Evolutionary conservation across 306 rosid genomes (phyloP).

Genomic region (Gillenia trifoliata): DNA sequence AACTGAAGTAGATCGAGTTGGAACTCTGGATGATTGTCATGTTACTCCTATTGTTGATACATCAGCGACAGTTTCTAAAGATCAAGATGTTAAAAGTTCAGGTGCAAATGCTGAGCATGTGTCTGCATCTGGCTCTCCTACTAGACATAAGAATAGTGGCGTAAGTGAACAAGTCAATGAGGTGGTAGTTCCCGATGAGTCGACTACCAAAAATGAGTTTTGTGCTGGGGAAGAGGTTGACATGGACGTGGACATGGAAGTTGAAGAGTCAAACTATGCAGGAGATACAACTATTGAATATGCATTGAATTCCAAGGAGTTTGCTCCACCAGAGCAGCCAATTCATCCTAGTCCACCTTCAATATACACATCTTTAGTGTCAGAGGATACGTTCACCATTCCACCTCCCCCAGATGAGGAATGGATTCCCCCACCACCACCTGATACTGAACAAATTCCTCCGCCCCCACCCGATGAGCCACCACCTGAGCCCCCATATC

Average conservation of each 20-base stretch:
- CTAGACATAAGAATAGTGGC: constrained; percentile 21
- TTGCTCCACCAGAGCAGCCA: constrained; percentile 30
- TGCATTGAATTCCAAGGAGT: constrained; percentile 25
- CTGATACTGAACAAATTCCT: constrained; percentile 77
- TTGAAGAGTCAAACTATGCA: constrained; percentile 59
- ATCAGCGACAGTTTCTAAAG: constrained; percentile 16
- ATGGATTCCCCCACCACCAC: constrained; percentile 99
- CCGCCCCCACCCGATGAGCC: constrained; percentile 94
- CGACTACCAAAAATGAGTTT: constrained; percentile 30
- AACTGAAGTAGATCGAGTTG: constrained; percentile 31
- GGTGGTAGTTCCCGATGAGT: constrained; percentile 34
- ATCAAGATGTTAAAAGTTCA: constrained; percentile 9
- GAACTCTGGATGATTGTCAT: constrained; percentile 31
- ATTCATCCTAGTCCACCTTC: constrained; percentile 33
- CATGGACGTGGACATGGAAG: constrained; percentile 99
- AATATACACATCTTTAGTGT: constrained; percentile 21
- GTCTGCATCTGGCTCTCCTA: constrained; percentile 30
- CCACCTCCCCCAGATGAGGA: constrained; percentile 92
- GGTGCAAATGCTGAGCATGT: constrained; percentile 25
- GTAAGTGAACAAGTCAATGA: constrained; percentile 35
- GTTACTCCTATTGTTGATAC: constrained; percentile 27
- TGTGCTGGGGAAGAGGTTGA: constrained; percentile 69
- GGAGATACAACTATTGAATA: constrained; percentile 29
- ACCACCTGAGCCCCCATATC: constrained; percentile 40
- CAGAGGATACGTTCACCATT: constrained; percentile 38